Evolutionary conservation across 1,284 basidiomycete species (phyloP).

Genomic region (Stygiomarasmius scandens): DNA sequence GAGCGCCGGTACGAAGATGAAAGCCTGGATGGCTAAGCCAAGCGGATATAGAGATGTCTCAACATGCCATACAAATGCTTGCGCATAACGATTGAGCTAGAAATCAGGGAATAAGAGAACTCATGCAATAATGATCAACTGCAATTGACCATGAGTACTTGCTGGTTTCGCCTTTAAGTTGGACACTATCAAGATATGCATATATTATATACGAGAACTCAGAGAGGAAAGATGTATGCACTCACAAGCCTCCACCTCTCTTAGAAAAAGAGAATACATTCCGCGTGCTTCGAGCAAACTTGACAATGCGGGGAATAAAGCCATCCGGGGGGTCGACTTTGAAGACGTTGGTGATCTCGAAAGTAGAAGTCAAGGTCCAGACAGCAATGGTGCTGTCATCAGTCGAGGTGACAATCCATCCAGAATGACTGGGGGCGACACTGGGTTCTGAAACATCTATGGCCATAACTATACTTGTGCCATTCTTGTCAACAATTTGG

Average conservation of each 20-base stretch:
- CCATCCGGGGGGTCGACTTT: background rate
- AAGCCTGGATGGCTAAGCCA: background rate
- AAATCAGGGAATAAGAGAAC: background rate
- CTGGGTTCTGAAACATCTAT: background rate
- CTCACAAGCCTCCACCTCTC: background rate
- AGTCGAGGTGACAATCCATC: background rate
- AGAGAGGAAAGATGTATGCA: background rate
- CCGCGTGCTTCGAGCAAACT: background rate
- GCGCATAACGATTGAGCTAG: background rate
- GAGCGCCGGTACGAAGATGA: background rate
- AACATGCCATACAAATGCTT: background rate
- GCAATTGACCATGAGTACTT: background rate
- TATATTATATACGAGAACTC: too few relatives aligned
- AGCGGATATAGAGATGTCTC: background rate
- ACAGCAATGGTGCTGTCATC: background rate
- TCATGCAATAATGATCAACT: background rate
- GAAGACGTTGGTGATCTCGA: background rate
- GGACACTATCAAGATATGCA: background rate
- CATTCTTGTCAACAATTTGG: background rate
- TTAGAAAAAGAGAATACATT: background rate
- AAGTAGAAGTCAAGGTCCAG: background rate
- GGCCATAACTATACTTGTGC: background rate
- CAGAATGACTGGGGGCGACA: background rate
- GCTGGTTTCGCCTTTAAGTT: background rate
- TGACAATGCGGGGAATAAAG: background rate